Evolutionary conservation across 176 grass and related monocot species (phyloP).

Genomic region (Triticum dicoccoides): DNA sequence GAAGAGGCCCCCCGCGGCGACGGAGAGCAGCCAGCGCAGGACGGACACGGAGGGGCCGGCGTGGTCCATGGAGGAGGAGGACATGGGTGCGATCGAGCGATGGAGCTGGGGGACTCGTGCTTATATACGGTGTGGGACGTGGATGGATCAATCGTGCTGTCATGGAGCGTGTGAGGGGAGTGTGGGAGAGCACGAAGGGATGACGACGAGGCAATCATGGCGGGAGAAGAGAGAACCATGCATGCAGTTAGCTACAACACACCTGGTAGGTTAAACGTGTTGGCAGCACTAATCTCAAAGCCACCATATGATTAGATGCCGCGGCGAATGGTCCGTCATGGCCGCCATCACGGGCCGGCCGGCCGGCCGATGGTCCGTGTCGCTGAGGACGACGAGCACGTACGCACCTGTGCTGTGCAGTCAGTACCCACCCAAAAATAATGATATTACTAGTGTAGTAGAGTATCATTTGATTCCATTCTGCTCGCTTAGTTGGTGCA

Average conservation of each 20-base stretch:
- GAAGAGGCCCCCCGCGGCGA: constrained; percentile 27
- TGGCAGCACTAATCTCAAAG: neutral
- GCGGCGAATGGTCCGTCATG: neutral
- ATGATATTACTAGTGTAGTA: too few species aligned
- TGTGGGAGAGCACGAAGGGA: neutral
- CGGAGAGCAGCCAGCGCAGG: constrained; percentile 50
- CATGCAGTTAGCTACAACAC: too few species aligned
- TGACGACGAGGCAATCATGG: neutral
- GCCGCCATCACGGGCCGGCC: neutral
- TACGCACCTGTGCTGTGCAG: neutral
- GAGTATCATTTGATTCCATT: neutral
- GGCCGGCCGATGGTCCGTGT: neutral
- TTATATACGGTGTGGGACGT: neutral
- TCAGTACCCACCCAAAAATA: neutral
- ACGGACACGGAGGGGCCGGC: constrained; percentile 4
- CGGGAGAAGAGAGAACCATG: neutral
- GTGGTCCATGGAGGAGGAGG: constrained; percentile 25
- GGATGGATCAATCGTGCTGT: neutral
- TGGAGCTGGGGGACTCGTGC: neutral
- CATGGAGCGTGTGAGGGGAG: neutral
- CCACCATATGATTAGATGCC: neutral
- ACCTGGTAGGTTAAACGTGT: neutral
- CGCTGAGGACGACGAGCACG: neutral
- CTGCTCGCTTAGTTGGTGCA: neutral
- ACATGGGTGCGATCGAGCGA: neutral